Base-by-base conservation (phyloP, 2,329 filamentous ascomycete species). In the Venturia asperata region DNA sequence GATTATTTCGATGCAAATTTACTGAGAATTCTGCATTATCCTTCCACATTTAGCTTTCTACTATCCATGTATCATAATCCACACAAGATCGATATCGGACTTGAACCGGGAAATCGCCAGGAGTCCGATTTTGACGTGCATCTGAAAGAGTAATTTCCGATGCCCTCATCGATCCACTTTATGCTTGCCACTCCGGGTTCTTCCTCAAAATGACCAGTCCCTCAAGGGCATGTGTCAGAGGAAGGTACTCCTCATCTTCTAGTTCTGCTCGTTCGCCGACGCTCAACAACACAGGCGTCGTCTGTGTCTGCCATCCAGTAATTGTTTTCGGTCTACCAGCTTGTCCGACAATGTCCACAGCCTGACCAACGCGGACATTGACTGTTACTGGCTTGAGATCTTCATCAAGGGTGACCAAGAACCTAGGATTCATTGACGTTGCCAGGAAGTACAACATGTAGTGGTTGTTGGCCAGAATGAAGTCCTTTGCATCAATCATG, bases 241-340 rank as follows among this genome's bases (percentile, higher is more conserved):
- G 91, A 69, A 97, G 88, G 76, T 97, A 99, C 79, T 99, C 88
- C 79, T 99, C 94, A 72, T 99, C 94, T 77, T 99, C 94, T 62
- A 99, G 81, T 81, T 99, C 94, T 11, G 94, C 94, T 72, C 95
- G 85, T 81, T 99, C 94, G 39, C 95, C 94, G 73, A 96, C 89
- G n/a, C 91, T 88, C 71, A 99, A 81, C 66, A 99, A 81, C 60
- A 99, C 94, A 0, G 94, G 94, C n/a, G 94, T 99, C 80, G 91
- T 97, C 82, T 99, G 94, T 69, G 94, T 99, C 79, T 99, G 94
- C 94, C 94, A 99, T 64, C 94, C 94, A 11, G 94, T 99, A 72
- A 99, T 99, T 1, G 94, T 99, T 87, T 99, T 97, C 70, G 94
- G 94, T 68, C 93, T 86, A 75, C 94, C 94, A 15, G 95, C 94